phyloP scores from a whole-genome alignment of 495 filamentous ascomycete species.

The Trichoderma gamsii region DNA sequence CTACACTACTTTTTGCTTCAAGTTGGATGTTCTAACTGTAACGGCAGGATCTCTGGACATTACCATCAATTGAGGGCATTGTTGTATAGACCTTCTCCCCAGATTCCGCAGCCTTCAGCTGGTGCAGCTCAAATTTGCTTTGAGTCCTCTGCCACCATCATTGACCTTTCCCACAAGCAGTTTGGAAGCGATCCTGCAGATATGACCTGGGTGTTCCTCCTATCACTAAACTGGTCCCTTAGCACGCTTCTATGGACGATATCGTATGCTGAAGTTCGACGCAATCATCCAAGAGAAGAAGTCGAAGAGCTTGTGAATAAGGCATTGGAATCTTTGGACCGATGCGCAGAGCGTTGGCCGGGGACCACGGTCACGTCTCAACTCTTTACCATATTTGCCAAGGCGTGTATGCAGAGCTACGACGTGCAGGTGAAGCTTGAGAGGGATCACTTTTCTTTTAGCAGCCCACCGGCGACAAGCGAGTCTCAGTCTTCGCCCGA shows the following conservation, averaged over 20 bases:
- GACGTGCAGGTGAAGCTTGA: conserved; percentile 47
- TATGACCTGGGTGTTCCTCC: conserved; percentile 85
- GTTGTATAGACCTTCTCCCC: conserved; percentile 80
- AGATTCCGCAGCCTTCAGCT: conserved; percentile 75
- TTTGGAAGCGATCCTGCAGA: conserved; percentile 69
- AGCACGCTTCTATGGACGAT: conserved; percentile 85
- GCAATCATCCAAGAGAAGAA: conserved; percentile 59
- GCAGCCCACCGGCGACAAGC: conserved; percentile 49
- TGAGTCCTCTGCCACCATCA: conserved; percentile 72
- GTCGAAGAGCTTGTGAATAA: conserved; percentile 63
- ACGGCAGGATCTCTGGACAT: conserved; percentile 62
- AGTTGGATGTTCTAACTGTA: conserved; percentile 18
- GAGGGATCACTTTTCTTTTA: conserved; percentile 10
- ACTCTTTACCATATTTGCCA: conserved; percentile 73
- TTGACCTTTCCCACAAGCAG: conserved; percentile 69
- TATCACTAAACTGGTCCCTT: conserved; percentile 78
- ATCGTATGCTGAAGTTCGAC: conserved; percentile 75
- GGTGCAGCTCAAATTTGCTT: conserved; percentile 71
- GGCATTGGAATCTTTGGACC: conserved; percentile 66
- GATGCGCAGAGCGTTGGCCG: conserved; percentile 79
- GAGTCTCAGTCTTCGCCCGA: conserved; percentile 41
- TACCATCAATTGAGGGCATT: conserved; percentile 81
- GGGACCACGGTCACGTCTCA: conserved; percentile 76
- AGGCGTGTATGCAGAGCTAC: conserved; percentile 77
- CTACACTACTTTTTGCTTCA: too few relatives aligned